Percentiles rank a stretch among this genome's conserved stretches.
Evolutionary conservation across 345 rosid genomes (phyloP).

Genomic region (Heritiera littoralis): DNA sequence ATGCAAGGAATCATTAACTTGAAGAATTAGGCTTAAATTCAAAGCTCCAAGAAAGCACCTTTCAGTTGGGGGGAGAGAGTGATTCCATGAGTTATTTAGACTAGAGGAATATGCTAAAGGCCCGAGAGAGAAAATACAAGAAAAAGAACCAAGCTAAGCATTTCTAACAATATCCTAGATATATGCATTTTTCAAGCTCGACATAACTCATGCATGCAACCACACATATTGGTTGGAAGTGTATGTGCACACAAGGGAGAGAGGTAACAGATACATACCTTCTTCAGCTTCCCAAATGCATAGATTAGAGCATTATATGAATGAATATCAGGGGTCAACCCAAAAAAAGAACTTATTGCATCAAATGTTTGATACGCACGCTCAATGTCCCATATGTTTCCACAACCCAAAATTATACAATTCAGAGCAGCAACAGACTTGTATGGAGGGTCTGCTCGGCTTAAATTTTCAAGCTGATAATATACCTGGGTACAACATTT

Average conservation of each 20-base stretch:
- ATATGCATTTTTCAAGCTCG: slow-evolving; percentile 2
- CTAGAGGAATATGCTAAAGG: neutral
- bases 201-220: neutral
- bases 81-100: slow-evolving; percentile 4
- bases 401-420: slow-evolving; percentile 89
- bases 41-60: slow-evolving; percentile 7
- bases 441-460: slow-evolving; percentile 67
- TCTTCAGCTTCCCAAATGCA: slow-evolving; percentile 90
- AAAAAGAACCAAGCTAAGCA: neutral
- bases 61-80: neutral
- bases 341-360: slow-evolving; percentile 74
- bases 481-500: slow-evolving; percentile 59
- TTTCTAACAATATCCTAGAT: neutral
- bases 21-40: slow-evolving; percentile 4
- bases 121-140: neutral
- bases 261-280: slow-evolving; percentile 46
- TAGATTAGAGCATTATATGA: slow-evolving; percentile 77
- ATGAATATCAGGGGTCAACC: slow-evolving; percentile 75
- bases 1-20: slow-evolving; percentile 20
- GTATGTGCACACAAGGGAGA: slow-evolving; percentile 15
- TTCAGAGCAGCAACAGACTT: slow-evolving; percentile 94
- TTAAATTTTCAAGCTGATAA: slow-evolving; percentile 81
- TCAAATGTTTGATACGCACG: slow-evolving; percentile 98
- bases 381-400: slow-evolving; percentile 90
- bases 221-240: neutral